Percentiles rank a stretch among this genome's conserved stretches.
Conservation (phyloP, 169 alveolate genomes). For the Toxoplasma gondii region DNA sequence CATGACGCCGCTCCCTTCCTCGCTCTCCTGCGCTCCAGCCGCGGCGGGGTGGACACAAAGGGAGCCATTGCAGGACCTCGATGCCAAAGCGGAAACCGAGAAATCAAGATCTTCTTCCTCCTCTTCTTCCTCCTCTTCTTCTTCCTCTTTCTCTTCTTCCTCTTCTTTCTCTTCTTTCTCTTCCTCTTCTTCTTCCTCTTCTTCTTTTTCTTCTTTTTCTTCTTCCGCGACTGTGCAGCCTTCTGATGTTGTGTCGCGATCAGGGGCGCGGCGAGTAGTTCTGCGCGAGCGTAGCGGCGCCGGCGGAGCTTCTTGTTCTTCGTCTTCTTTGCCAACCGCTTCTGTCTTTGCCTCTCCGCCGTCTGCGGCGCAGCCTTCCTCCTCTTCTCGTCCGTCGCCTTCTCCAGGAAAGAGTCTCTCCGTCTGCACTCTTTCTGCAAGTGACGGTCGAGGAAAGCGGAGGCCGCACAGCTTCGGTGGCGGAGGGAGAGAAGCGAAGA, state of each 20-base stretch:
- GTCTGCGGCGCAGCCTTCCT: neutral
- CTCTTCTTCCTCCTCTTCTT: neutral
- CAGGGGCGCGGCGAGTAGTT: neutral
- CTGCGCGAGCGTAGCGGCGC: neutral
- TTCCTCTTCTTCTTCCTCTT: no score
- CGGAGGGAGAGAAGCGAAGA: neutral
- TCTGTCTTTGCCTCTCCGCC: neutral
- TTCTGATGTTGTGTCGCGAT: neutral
- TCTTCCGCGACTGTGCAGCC: neutral
- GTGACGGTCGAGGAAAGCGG: neutral
- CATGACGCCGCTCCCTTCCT: no score
- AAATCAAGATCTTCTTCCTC: neutral
- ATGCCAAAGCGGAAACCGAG: neutral
- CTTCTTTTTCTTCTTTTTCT: neutral
- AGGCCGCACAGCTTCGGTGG: neutral
- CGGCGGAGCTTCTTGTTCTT: neutral
- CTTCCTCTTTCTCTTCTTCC: neutral
- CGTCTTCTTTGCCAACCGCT: neutral
- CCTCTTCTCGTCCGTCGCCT: neutral
- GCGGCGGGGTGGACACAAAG: neutral
- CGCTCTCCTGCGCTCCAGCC: no score
- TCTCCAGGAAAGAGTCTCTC: no score
- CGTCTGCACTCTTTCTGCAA: no score
- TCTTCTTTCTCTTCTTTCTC: neutral
- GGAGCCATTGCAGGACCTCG: neutral